Percentiles rank a stretch among this genome's conserved stretches.
Evolutionary conservation across 177 flowering plant species (phyloP).

Genomic region (Tripterygium wilfordii): DNA sequence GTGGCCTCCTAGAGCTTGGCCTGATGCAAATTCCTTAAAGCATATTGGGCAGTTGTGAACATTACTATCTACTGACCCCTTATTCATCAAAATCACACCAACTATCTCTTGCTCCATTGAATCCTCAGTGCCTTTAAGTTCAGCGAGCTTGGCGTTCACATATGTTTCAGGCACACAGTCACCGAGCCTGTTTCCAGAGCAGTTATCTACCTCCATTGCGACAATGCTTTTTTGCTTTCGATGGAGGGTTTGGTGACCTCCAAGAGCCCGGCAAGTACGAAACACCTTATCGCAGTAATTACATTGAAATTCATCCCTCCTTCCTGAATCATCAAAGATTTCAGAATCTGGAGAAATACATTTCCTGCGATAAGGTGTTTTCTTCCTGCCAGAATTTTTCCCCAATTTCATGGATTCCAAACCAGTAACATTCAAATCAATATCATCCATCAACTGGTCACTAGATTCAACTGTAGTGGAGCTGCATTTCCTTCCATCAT

Average conservation of each 20-base stretch:
- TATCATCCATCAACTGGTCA: slow-evolving; percentile 2
- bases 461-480: not conserved
- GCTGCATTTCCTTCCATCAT: not conserved
- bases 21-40: slow-evolving; percentile 31
- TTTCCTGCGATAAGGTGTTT: too few species aligned
- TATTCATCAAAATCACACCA: not conserved
- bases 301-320: slow-evolving; percentile 12
- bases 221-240: not conserved
- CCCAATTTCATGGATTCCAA: slow-evolving; percentile 3
- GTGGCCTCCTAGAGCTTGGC: slow-evolving; percentile 48
- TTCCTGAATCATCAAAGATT: not conserved
- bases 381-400: slow-evolving; percentile 1
- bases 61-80: slow-evolving; percentile 11
- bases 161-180: slow-evolving; percentile 3
- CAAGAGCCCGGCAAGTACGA: slow-evolving; percentile 22
- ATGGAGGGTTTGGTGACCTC: slow-evolving; percentile 26
- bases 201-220: not conserved
- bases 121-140: slow-evolving; percentile 10
- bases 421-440: not conserved
- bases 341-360: slow-evolving; percentile 2
- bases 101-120: slow-evolving; percentile 3
- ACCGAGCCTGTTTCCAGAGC: not conserved
- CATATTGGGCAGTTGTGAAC: slow-evolving; percentile 24
- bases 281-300: slow-evolving; percentile 22
- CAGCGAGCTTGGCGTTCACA: slow-evolving; percentile 6